Evolutionary conservation across 2,329 filamentous ascomycete species (phyloP), one percentile per base, ranked within the genome.

Genomic region (Monilinia aucupariae): DNA sequence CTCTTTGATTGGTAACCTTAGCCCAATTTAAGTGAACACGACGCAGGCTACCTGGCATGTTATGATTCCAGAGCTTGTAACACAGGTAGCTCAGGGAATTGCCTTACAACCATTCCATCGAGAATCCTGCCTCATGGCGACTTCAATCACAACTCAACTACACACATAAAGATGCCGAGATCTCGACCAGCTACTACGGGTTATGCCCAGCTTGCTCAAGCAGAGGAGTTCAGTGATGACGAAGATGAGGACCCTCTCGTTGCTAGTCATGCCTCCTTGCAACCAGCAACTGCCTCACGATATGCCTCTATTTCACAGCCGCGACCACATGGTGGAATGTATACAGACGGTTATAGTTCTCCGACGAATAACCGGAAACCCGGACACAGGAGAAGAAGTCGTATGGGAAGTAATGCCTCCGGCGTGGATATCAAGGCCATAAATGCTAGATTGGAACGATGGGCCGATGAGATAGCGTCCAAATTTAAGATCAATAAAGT

Each of bases 371-470:
- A 75, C 69, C 80, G 79, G 70, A 78, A 77, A 77, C 70, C 78
- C 13, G 53, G 61, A 27, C 61, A 59, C 27, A 54, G 30, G 70
- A 73, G 80, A 73, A 70, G 82, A 75, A 69, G 72, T 71, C 77
- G 81, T 66, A 77, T 80, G 65, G 81, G 86, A 67, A 89, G 90
- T 73, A 94, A 92, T 71, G 82, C 78, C 71, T 91, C 91, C 25
- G 93, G 92, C 3, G 93, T 99, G 22, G 94, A 99, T 73, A 90
- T 99, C 74, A 97, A 97, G 75, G 94, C 94, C 65, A 97, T 99
- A 77, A 99, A 99, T 76, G 92, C 93, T 64, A 84, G 94, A 30
- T 80, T 99, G 32, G 94, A 99, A 77, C 84, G 90, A 74, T 99
- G 94, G 94, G 94, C 94, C 20, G 94, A 97, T 71, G 94, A 99